phyloP scores from a whole-genome alignment of 331 rosid species.

The Rhamnella rubrinervis region DNA sequence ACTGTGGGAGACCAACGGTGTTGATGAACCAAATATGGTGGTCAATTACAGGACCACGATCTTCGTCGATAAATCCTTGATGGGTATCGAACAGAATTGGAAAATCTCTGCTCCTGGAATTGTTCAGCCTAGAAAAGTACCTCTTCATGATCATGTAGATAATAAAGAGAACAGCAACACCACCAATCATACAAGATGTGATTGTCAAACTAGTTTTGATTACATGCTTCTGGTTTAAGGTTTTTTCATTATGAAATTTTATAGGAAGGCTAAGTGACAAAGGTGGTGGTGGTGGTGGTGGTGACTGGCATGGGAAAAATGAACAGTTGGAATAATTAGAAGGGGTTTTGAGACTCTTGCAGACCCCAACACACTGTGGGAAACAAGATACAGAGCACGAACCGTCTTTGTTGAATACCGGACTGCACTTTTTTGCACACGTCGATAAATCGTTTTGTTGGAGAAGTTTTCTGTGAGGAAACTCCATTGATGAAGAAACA shows the following conservation, averaged over 20 bases:
- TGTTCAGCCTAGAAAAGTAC: constrained; percentile 22
- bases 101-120: constrained; percentile 10
- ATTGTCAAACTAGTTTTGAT: not conserved
- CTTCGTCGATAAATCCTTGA: constrained; percentile 37
- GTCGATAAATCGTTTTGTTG: too few species aligned
- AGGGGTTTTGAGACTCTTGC: too few species aligned
- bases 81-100: constrained; percentile 40
- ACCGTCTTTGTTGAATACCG: too few species aligned
- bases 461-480: not conserved
- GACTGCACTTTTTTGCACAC: too few species aligned
- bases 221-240: not conserved
- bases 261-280: too few species aligned
- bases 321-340: too few species aligned
- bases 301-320: too few species aligned
- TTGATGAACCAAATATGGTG: constrained; percentile 61
- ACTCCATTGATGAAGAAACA: constrained; percentile 21
- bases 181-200: constrained; percentile 22
- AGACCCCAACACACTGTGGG: too few species aligned
- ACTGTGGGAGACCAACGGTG: constrained; percentile 53
- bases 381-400: too few species aligned
- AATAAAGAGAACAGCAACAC: constrained; percentile 16
- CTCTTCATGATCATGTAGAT: constrained; percentile 5
- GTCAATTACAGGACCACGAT: constrained; percentile 27
- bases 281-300: too few species aligned
- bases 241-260: fast-evolving